These are phyloP conservation scores for Symbiodinium natans DNA, from an alignment of 73 alveolate species.

Conservation along the genomic window DNA sequence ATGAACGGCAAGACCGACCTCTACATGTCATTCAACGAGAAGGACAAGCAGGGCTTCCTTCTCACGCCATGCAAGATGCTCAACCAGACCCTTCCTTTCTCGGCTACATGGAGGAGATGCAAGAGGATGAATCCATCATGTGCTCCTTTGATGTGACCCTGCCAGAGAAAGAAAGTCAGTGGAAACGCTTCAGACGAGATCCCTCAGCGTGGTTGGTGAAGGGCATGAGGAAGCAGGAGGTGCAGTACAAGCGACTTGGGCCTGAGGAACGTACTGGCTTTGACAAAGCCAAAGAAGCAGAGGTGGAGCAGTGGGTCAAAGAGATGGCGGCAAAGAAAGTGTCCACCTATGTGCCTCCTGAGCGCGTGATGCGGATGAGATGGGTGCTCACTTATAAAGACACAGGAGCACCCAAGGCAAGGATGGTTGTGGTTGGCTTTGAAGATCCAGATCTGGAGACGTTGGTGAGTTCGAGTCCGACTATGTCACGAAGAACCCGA, in stretches of 20 bases:
- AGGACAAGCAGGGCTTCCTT: not conserved
- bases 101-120: not conserved
- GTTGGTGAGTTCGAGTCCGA: not conserved
- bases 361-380: not conserved
- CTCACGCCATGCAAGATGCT: not conserved
- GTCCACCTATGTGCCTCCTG: not conserved
- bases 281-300: not conserved
- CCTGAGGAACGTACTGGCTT: not conserved
- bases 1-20: not conserved
- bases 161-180: not conserved
- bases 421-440: conserved; percentile 3
- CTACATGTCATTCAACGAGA: not conserved
- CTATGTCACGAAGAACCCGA: not conserved
- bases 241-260: not conserved
- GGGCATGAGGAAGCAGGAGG: not conserved
- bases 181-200: not conserved
- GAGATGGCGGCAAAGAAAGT: not conserved
- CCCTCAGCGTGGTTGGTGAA: not conserved
- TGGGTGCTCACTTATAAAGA: conserved; percentile 37
- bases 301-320: not conserved
- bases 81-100: not conserved
- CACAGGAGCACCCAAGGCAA: not conserved
- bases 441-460: conserved; percentile 11
- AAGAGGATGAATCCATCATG: not conserved
- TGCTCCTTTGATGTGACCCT: not conserved